Evolutionary conservation across 2,329 filamentous ascomycete species (phyloP), one percentile per base, ranked within the genome.

Genomic region (Colletotrichum ledebouriae): DNA sequence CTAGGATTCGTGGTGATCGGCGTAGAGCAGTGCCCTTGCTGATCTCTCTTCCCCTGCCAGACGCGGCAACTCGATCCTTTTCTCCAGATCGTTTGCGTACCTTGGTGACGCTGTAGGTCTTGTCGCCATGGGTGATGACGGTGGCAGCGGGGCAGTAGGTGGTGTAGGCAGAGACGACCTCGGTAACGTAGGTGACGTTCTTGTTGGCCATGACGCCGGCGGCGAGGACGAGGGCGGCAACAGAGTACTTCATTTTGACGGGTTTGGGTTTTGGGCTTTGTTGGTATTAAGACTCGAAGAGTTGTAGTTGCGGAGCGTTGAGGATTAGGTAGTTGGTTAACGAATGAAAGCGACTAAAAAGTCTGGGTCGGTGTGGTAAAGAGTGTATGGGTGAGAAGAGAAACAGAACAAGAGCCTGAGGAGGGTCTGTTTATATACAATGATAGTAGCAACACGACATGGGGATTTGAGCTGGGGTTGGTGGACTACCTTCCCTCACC

Each of bases 121-220:
- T 83, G 80, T 80, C 83, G 77, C 85, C 86, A 82, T 91, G 84
- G 76, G 86, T 87, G 80, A 93, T 80, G 74, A 83, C 79, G 74
- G 91, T 93, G 72, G 91, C 79, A 73, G 77, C 83, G 22, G 91
- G 90, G 88, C 92, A 94, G 88, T 85, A 92, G 77, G 91, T 94
- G 81, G 86, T 89, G 83, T 87, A 87, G 67, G 83, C 80, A 67
- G 88, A 89, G 72, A 93, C 86, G 72, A 89, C 82, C 84, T 91
- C 87, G 73, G 90, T 93, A 81, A 84, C 85, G 80, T 87, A 87
- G 77, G 82, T 83, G 73, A 83, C 82, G 79, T 86, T 85, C 75
- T 76, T 76, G 69, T 68, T 61, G 71, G 78, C 78, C 71, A 77
- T 74, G 73, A 72, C 82, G 78, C 83, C 84, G 75, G 82, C 83